These are phyloP conservation scores for Yarrowia sp. DNA, from an alignment of 805 yeast genomes.

Conservation along the genomic window DNA sequence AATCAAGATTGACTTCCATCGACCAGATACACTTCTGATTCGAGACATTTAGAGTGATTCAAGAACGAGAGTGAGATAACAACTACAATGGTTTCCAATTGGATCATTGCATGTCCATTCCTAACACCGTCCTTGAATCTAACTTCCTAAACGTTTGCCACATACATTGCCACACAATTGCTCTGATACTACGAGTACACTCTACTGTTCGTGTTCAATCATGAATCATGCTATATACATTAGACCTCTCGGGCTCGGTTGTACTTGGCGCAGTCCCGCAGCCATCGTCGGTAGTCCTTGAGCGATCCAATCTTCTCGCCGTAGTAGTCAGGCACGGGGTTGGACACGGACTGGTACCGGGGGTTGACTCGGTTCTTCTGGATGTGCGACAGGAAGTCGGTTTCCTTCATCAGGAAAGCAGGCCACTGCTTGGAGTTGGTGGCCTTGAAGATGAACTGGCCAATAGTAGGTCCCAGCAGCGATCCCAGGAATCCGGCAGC, in stretches of 20 bases:
- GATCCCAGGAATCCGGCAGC: slow-evolving; percentile 80
- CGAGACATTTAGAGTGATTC: not conserved
- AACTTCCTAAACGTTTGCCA: not conserved
- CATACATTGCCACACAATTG: not conserved
- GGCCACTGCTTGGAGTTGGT: slow-evolving; percentile 45
- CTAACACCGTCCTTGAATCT: no score
- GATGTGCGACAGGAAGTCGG: slow-evolving; percentile 74
- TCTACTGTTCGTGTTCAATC: not conserved
- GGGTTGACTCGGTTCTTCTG: slow-evolving; percentile 89
- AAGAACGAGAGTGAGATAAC: no score
- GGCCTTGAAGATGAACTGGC: slow-evolving; percentile 68
- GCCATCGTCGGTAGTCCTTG: slow-evolving; percentile 90
- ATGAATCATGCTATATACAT: slow-evolving; percentile 26
- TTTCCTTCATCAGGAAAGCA: slow-evolving; percentile 60
- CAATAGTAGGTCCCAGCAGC: slow-evolving; percentile 81
- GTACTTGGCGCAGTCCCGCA: slow-evolving; percentile 92
- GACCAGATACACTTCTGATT: not conserved
- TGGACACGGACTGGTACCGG: slow-evolving; percentile 78
- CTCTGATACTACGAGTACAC: not conserved
- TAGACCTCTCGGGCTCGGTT: slow-evolving; percentile 54
- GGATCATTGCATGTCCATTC: no score
- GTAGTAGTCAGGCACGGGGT: slow-evolving; percentile 98
- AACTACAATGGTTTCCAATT: no score
- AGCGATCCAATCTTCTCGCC: slow-evolving; percentile 93
- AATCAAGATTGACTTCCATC: not conserved